phyloP scores from a whole-genome alignment of 495 filamentous ascomycete species.

The Hyphodiscus hymeniophilus region DNA sequence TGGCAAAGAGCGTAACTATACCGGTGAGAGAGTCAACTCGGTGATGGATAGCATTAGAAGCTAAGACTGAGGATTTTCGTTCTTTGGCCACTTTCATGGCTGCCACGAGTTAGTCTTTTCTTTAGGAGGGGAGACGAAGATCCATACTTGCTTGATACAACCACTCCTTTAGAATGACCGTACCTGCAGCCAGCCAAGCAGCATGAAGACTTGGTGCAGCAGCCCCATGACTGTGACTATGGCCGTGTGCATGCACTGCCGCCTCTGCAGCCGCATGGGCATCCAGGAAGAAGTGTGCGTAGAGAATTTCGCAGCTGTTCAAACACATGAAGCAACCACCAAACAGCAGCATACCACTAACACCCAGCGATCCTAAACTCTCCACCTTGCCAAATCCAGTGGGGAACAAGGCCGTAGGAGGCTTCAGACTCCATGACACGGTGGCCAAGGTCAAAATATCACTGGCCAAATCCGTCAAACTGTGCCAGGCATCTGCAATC shows the following conservation, averaged over 20 bases:
- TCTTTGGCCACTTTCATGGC: slow-evolving; percentile 95
- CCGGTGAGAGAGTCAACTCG: slow-evolving; percentile 91
- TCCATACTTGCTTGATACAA: slow-evolving; percentile 88
- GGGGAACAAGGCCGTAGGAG: slow-evolving; percentile 75
- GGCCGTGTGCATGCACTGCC: slow-evolving; percentile 51
- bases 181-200: slow-evolving; percentile 89
- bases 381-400: slow-evolving; percentile 96
- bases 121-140: background rate
- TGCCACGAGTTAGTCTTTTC: slow-evolving; percentile 27
- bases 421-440: slow-evolving; percentile 80
- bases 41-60: slow-evolving; percentile 93
- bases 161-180: slow-evolving; percentile 91
- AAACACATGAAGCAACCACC: slow-evolving; percentile 89
- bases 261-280: slow-evolving; percentile 46
- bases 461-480: slow-evolving; percentile 86
- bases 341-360: slow-evolving; percentile 77
- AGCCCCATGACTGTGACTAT: slow-evolving; percentile 54
- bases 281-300: slow-evolving; percentile 74
- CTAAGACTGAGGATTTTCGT: slow-evolving; percentile 91
- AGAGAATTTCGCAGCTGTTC: slow-evolving; percentile 64
- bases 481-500: slow-evolving; percentile 91
- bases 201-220: slow-evolving; percentile 77
- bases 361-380: slow-evolving; percentile 85
- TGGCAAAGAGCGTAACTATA: slow-evolving; percentile 81
- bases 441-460: slow-evolving; percentile 91